Evolutionary conservation across 73 alveolate genomes (phyloP), one percentile per base, ranked within the genome.

Genomic region (Stentor coeruleus): DNA sequence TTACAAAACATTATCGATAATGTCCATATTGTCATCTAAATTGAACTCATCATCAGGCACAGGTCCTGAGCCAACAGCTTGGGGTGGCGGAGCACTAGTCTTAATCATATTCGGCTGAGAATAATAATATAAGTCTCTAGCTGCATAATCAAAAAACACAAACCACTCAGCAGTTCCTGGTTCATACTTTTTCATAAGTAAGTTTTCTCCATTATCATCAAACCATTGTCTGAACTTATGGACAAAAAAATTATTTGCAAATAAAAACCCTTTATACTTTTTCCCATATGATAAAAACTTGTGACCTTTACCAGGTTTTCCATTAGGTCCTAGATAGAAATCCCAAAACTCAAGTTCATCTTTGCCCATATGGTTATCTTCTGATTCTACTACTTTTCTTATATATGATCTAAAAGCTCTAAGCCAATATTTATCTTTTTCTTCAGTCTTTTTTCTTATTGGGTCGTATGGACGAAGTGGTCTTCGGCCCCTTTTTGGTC

Each of bases 361-460:
- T 66, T 33, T 66, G 40, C 79, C 79, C 79, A 66, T 1, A 37
- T 31, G 40, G n/a, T 26, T 33, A 1, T 20, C 41, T 1, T 20
- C 33, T 26, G n/a, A 20, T 11, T 66, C 37, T 28, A 1, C 11
- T 14, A 20, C 37, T 31, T 66, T 20, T 1, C n/a, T 14, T 28
- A 31, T 66, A 33, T 66, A 66, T 20, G 40, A 20, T 33, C 79
- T 66, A 2, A 66, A 66, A 66, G 79, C 79, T 66, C 79, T 0
- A 66, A 66, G 79, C 79, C 79, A 66, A 66, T 66, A 66, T 40
- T 66, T 66, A 2, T 66, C 79, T 66, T 66, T 66, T 66, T 66
- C 79, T 66, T 66, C 79, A 20, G 79, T 66, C 37, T 66, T 66
- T 31, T 66, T 66, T 33, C 79, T 37, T 14, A 66, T 66, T 40